These are phyloP conservation scores for Aspergillus unguis DNA, from an alignment of 2,329 filamentous ascomycete species.

Conservation along the genomic window DNA sequence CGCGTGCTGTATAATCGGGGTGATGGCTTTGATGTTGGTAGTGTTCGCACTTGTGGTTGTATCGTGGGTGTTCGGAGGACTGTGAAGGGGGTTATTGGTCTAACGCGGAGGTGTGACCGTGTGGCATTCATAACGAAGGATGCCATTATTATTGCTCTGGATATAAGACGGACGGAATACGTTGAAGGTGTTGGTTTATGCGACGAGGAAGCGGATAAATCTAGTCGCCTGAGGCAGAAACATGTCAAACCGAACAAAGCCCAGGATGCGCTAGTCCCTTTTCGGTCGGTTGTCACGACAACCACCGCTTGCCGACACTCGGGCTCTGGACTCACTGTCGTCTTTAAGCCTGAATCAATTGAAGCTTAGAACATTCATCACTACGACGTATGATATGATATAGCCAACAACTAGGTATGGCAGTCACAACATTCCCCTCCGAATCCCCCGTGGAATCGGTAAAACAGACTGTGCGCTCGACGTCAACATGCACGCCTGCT, in stretches of 20 bases:
- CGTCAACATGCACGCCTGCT: slow-evolving; percentile 51
- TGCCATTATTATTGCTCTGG: slow-evolving; percentile 5
- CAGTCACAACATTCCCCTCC: slow-evolving; percentile 31
- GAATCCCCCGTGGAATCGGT: slow-evolving; percentile 43
- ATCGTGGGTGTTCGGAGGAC: neutral
- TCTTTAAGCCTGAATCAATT: neutral
- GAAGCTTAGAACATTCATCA: neutral
- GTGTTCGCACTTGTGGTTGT: neutral
- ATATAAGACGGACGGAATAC: slow-evolving; percentile 8
- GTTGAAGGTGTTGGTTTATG: neutral
- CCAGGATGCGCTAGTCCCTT: slow-evolving; percentile 10
- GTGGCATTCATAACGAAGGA: slow-evolving; percentile 16
- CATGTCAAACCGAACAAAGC: neutral
- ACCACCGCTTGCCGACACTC: slow-evolving; percentile 8
- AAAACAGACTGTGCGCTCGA: slow-evolving; percentile 54
- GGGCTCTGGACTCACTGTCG: neutral
- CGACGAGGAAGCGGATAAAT: slow-evolving; percentile 1
- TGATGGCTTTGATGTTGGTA: slow-evolving; percentile 5
- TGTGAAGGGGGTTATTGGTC: neutral
- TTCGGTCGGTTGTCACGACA: slow-evolving; percentile 31
- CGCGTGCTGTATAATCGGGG: neutral
- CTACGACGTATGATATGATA: neutral
- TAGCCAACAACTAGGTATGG: slow-evolving; percentile 20
- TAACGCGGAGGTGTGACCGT: slow-evolving; percentile 9
- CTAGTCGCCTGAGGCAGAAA: slow-evolving; percentile 7